Evolutionary conservation across 1,139 yeast species (phyloP), one percentile per base, ranked within the genome.

Genomic region (Yarrowia galli): DNA sequence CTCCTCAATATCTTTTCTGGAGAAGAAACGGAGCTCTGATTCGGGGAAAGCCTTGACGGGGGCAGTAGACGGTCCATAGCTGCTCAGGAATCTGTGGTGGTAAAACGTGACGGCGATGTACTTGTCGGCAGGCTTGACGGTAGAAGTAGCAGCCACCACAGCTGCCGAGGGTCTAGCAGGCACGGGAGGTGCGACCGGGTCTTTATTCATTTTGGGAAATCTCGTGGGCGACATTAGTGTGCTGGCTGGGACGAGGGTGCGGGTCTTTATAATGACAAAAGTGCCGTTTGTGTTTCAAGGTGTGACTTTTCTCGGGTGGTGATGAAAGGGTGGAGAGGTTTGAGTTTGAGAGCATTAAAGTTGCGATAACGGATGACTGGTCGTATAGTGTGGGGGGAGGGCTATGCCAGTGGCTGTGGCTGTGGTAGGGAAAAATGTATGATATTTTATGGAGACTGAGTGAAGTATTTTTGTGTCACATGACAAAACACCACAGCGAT

Each of bases 141-240:
- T 5, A 28, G 32, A 6, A 28, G 32, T 10, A 28, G 32, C 32
- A 28, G 8, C 6, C 12, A 3, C 58, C 3, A 25, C 32, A 18
- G 20, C 43, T 5, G 43, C 40, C 32, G 32, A 28, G 32, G 60
- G 60, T 38, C 45, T 18, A 2, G 22, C 2, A 13, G 60, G 43
- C 32, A 38, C 16, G 5, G 60, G 45, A 12, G 60, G 60, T 4
- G 23, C 22, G 5, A 13, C 46, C 3, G 43, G 23, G 7, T 20
- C 46, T 7, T 8, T 42, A 15, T 10, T 20, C 25, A 42, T 42
- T 42, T 18, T 42, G 25, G 46, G 46, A 23, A 53, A 53, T 22
- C 60, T 28, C n/a, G 60, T 53, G 5, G 60, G 60, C 10, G 60
- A 53, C 60, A 53, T 51, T 23, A n/a, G n/a, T n/a, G n/a, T n/a